Evolutionary conservation across 2,329 filamentous ascomycete genomes (phyloP).

Genomic region (Fusarium hainanense): DNA sequence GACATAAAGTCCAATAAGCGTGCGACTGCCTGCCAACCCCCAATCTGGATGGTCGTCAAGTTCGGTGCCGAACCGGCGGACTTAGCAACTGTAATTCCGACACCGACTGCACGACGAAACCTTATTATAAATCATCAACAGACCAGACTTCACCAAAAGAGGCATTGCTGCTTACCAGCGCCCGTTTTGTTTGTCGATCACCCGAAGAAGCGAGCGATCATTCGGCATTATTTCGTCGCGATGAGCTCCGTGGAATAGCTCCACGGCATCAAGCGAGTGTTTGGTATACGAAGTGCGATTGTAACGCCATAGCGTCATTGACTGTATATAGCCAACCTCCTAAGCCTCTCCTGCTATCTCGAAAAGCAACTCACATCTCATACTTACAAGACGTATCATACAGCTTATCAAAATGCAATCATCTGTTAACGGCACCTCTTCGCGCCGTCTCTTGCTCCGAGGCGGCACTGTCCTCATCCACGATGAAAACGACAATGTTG

Average conservation of each 20-base stretch:
- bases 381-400: neutral
- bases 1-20: neutral
- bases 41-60: neutral
- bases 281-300: neutral
- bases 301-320: constrained; percentile 1
- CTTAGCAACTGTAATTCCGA: neutral
- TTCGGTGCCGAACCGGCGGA: neutral
- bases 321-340: neutral
- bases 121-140: neutral
- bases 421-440: neutral
- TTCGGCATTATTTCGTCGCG: neutral
- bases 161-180: neutral
- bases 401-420: neutral
- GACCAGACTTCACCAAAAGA: neutral
- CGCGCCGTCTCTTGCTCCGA: neutral
- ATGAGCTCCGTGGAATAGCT: neutral
- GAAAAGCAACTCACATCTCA: accelerated
- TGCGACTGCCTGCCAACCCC: neutral
- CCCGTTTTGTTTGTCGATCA: neutral
- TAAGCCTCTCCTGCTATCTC: neutral
- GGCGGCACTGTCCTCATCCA: constrained; percentile 33
- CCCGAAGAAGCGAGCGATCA: neutral
- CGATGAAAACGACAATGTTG: constrained; percentile 1
- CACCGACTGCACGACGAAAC: neutral
- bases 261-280: neutral